These are phyloP conservation scores for Penicillium sp. DNA, from an alignment of 2,329 filamentous ascomycete species.

Conservation along the genomic window DNA sequence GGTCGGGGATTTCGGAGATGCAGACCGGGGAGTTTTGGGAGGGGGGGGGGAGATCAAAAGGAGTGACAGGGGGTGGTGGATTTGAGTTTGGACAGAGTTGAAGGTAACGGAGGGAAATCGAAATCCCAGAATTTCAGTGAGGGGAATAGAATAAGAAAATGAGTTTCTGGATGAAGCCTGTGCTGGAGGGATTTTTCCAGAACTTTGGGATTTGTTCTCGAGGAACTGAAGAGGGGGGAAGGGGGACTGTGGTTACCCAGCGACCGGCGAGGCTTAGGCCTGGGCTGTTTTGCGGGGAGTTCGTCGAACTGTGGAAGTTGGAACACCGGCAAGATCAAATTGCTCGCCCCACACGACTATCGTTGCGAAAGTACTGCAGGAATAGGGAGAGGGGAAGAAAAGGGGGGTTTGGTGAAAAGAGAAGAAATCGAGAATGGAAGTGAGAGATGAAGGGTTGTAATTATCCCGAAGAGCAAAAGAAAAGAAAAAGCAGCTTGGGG, in stretches of 20 bases:
- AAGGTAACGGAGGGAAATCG: neutral
- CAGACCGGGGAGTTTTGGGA: neutral
- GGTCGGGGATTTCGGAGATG: neutral
- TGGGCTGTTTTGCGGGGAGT: conserved; percentile 39
- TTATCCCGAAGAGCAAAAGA: neutral
- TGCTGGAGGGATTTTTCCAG: neutral
- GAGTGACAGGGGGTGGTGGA: neutral
- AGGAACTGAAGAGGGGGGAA: neutral
- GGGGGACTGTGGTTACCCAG: conserved; percentile 38
- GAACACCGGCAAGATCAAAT: conserved; percentile 20
- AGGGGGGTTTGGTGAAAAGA: neutral
- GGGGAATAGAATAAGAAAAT: neutral
- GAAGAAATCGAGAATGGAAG: conserved; percentile 7
- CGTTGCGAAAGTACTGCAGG: conserved; percentile 5
- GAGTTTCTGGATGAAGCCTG: neutral
- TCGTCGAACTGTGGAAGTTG: conserved; percentile 15
- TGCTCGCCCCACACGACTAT: conserved; percentile 27
- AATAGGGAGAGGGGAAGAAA: neutral
- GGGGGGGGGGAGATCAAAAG: neutral
- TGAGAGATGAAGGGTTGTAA: neutral
- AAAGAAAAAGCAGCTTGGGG: conserved; percentile 6
- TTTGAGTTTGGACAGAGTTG: neutral
- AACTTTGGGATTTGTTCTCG: neutral
- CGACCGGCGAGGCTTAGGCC: conserved; percentile 32
- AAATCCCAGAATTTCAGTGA: neutral